These are phyloP conservation scores for Pythium coloratum DNA, from an alignment of 352 stramenopile genomes.

Conservation along the genomic window DNA sequence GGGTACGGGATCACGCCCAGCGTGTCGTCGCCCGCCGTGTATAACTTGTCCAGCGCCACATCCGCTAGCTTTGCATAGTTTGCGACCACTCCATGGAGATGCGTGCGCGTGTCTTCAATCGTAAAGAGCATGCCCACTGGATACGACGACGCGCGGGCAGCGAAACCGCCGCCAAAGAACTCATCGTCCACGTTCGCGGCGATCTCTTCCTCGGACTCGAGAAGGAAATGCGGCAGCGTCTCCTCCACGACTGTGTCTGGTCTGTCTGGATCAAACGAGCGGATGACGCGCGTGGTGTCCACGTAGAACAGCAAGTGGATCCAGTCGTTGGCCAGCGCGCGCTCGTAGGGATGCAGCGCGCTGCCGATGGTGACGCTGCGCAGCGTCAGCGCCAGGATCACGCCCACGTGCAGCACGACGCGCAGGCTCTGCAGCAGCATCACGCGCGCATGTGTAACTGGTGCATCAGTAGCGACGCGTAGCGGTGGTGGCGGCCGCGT, in stretches of 20 bases:
- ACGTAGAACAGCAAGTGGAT: conserved; percentile 75
- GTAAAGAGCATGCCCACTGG: conserved; percentile 73
- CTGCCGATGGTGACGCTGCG: conserved; percentile 47
- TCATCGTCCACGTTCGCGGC: conserved; percentile 65
- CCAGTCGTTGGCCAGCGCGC: conserved; percentile 65
- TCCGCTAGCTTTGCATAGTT: conserved; percentile 65
- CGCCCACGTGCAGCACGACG: conserved; percentile 40
- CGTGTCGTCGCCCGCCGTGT: conserved; percentile 30
- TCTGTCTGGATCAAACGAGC: conserved; percentile 7
- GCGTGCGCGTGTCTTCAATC: conserved; percentile 61
- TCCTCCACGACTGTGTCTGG: conserved; percentile 23
- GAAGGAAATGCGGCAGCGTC: conserved; percentile 64
- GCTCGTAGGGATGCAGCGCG: conserved; percentile 59
- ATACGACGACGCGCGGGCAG: conserved; percentile 48
- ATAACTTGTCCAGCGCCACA: conserved; percentile 54
- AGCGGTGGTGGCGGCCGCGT: neutral
- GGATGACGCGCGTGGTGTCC: conserved; percentile 32
- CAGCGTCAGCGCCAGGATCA: conserved; percentile 43
- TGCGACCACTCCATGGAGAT: conserved; percentile 58
- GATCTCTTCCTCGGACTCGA: conserved; percentile 66
- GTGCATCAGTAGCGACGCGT: neutral
- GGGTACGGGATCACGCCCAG: conserved; percentile 37
- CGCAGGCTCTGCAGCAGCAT: conserved; percentile 31
- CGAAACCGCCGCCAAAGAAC: conserved; percentile 56
- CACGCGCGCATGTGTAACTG: neutral